Base-by-base conservation (phyloP, 2,329 filamentous ascomycete genomes). In the Paraconiothyrium brasiliense region DNA sequence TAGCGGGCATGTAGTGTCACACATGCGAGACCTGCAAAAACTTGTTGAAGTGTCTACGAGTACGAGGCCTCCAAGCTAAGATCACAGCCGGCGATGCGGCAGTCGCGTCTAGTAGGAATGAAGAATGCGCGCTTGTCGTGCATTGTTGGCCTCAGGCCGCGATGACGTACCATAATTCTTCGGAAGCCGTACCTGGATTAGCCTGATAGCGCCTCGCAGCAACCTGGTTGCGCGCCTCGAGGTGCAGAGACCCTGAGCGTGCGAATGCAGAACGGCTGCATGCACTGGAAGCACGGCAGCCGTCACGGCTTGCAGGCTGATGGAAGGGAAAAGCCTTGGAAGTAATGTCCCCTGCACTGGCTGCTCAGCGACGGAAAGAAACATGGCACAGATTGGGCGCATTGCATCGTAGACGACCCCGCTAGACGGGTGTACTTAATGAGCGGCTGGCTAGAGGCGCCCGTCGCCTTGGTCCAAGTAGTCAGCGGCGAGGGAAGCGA, bases 181-280 rank as follows among this genome's bases (percentile, higher is more conserved):
- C 5, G 47, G 30, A 24, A 8, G 57, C 48, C 32, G 57, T 59
- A 54, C 48, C 57, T 54, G 57, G 50, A 48, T 44, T 46, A 55
- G 35, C 50, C 35, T 44, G 27, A 43, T 44, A 51, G 56, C 46
- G 39, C 8, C 56, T 58, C n/a, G 34, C 35, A 34, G 46, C 56
- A 51, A 51, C 56, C 55, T n/a, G 46, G 56, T 41, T 51, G 35
- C 56, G 56, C 30, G 30, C 32, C 22, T 44, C 34, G 47, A 43
- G 35, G 47, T 44, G 56, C 47, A 54, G 57, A 32, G 48, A 59
- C 57, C 49, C 57, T 54, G 57, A 59, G 44, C 54, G n/a, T 57
- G 54, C 54, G 35, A 24, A 44, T 44, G 54, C 43, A 57, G 43
- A 57, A 20, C 9, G 54, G 54, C 54, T 57, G 52, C 52, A 55